Evolutionary conservation across 2,329 filamentous ascomycete genomes (phyloP).

Genomic region (Penicillium sp.): DNA sequence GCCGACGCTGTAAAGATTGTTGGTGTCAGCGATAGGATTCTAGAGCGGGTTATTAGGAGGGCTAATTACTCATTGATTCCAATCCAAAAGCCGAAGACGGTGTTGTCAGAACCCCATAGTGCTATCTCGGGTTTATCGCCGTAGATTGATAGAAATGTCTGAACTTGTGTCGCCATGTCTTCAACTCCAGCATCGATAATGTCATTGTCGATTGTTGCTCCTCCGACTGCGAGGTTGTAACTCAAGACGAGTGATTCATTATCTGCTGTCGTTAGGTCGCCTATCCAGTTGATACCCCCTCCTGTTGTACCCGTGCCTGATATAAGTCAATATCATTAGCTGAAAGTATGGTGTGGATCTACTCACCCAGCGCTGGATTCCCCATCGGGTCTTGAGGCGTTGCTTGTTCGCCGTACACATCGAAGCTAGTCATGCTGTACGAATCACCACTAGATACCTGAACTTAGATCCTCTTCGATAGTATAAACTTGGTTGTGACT

Average conservation of each 20-base stretch:
- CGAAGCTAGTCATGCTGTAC: conserved; percentile 62
- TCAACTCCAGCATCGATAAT: conserved; percentile 55
- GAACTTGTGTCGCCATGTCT: conserved; percentile 52
- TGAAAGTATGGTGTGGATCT: neutral
- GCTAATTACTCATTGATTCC: conserved; percentile 34
- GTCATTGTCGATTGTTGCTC: conserved; percentile 54
- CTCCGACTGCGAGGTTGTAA: conserved; percentile 58
- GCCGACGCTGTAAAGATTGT: conserved; percentile 22
- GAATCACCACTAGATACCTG: conserved; percentile 54
- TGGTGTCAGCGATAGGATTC: neutral
- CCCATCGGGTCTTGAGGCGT: conserved; percentile 58
- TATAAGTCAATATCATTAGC: neutral
- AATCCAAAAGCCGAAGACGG: conserved; percentile 37
- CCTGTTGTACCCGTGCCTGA: conserved; percentile 50
- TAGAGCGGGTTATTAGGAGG: too few relatives aligned
- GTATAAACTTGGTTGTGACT: too few relatives aligned
- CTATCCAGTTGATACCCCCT: conserved; percentile 56
- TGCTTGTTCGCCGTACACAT: conserved; percentile 54
- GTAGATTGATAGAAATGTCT: conserved; percentile 45
- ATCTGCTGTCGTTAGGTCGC: conserved; percentile 49
- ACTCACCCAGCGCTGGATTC: conserved; percentile 51
- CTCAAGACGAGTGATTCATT: conserved; percentile 50
- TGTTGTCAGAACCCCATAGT: conserved; percentile 26
- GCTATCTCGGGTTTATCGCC: conserved; percentile 29
- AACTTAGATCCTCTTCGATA: neutral